Conservation (phyloP, 23 red algal species). For the Gracilariopsis chorda region DNA sequence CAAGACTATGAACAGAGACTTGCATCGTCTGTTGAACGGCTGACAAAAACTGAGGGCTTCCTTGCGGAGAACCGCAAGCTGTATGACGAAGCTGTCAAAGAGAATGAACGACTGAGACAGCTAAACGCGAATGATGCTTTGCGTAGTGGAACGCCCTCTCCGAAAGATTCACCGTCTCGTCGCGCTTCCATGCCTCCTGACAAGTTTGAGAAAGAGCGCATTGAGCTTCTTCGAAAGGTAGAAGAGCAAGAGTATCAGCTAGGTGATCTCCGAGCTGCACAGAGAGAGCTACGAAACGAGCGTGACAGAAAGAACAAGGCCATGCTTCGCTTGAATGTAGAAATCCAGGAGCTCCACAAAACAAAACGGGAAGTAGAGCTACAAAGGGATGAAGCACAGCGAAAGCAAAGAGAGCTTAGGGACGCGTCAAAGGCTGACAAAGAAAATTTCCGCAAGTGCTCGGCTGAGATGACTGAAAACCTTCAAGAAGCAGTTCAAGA, state of each 20-base stretch:
- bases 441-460: conserved; percentile 34
- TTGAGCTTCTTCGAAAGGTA: conserved; percentile 4
- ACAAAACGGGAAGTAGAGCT: not conserved
- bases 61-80: not conserved
- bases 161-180: not conserved
- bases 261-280: conserved; percentile 1
- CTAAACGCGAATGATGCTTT: not conserved
- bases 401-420: not conserved
- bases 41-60: not conserved
- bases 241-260: conserved; percentile 33
- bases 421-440: not conserved
- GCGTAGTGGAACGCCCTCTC: not conserved
- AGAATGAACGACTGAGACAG: conserved; percentile 3
- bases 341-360: conserved; percentile 22
- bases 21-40: not conserved
- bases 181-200: conserved; percentile 3
- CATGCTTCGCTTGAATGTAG: conserved; percentile 34
- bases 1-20: not conserved
- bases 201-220: not conserved
- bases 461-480: conserved; percentile 33
- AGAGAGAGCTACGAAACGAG: not conserved
- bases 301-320: conserved; percentile 7
- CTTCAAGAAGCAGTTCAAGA: conserved; percentile 3
- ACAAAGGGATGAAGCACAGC: conserved; percentile 29
- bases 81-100: not conserved